Base-by-base conservation (phyloP, 768 basidiomycete species). In the Trametes meyenii region DNA sequence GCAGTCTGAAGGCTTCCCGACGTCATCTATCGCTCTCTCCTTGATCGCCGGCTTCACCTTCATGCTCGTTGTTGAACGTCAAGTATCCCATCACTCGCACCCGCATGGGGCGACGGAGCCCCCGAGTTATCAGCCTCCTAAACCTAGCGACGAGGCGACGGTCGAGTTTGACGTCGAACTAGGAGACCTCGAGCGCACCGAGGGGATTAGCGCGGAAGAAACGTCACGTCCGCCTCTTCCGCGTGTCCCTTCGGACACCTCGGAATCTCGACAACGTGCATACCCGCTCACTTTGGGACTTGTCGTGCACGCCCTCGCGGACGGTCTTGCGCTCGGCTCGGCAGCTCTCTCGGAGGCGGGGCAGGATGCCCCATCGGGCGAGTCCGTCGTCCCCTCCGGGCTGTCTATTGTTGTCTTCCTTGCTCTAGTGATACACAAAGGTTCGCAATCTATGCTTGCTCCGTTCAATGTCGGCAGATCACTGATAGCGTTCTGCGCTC, bases 391-490 rank as follows among this genome's bases (percentile, higher is more conserved):
- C 0, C 62, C 66, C 23, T 64, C 62, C 23, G 79, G 77, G 38
- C 71, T 98, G 35, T 91, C 95, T 0, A 69, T 94, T 11, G 79
- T 98, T 44, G 89, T 99, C 3, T 98, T 98, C 71, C 70, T 97
- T 23, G 96, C 97, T 2, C 83, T 99, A 43, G 81, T 92, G 50
- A 79, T 98, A 21, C 97, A 98, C 75, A 98, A 98, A 83, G 91
- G 92, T 82, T 48, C 26, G 60, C 43, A 11, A 2, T 23, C 24
- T 17, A 29, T 50, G 5, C 13, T 11, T 50, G 29, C n/a, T 14
- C 35, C 11, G 10, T 39, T 23, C 11, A 11, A 17, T 19, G 21
- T 13, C n/a, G 24, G 33, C 13, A 26, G 3, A n/a, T 5, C 49
- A 16, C 42, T 42, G 33, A 39, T 26, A 17, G 2, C 48, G 26